These are phyloP conservation scores for Crucihimalaya himalaica DNA, from an alignment of 345 rosid species.

Conservation along the genomic window DNA sequence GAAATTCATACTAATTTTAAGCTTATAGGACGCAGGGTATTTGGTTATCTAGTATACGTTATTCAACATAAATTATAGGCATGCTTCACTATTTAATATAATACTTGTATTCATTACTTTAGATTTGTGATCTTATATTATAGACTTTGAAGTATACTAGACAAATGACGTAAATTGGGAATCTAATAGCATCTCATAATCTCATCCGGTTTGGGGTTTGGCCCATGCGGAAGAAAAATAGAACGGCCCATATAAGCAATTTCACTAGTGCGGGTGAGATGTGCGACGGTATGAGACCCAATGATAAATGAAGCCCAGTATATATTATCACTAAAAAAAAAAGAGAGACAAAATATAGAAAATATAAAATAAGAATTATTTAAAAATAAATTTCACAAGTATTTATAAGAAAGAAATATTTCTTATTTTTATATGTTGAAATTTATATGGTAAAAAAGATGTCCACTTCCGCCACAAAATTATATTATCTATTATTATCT, in stretches of 20 bases:
- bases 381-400: no score
- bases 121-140: no score
- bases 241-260: neutral
- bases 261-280: neutral
- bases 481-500: no score
- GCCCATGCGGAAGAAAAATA: neutral
- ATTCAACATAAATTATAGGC: neutral
- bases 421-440: no score
- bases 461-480: no score
- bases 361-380: neutral
- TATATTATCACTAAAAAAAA: neutral
- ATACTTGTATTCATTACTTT: no score
- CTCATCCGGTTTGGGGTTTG: no score
- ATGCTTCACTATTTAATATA: neutral
- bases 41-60: neutral
- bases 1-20: neutral
- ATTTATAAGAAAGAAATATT: no score
- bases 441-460: no score
- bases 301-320: neutral
- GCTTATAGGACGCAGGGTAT: neutral
- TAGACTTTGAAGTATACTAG: neutral
- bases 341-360: neutral
- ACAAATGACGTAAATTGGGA: neutral
- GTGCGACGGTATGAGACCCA: neutral
- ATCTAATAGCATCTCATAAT: neutral